Evolutionary conservation across 2,329 filamentous ascomycete species (phyloP), one percentile per base, ranked within the genome.

Genomic region (Colletotrichum chlorophyti): DNA sequence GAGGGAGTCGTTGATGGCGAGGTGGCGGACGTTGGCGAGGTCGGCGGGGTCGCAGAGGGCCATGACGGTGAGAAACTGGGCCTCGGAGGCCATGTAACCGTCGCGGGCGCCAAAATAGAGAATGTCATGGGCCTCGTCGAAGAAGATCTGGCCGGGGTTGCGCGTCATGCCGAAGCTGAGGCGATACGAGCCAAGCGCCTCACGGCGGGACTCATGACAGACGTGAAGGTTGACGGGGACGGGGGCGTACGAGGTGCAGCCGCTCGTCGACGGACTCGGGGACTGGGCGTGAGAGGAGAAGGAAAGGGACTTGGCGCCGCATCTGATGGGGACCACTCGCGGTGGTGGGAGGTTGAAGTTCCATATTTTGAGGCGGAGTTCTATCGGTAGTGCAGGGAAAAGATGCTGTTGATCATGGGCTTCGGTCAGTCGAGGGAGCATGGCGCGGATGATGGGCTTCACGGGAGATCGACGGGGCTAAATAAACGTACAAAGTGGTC

Each of bases 351-450:
- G 67, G 63, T 73, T 80, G 62, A 76, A 70, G 35, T 70, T 69
- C 80, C 80, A 82, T 45, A 82, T 79, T 53, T 73, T 76, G 21
- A 81, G 68, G 10, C 80, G 77, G 14, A 82, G 68, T 63, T 82
- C 80, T 11, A 73, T 64, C 2, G 80, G 80, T 1, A 82, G 76
- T 37, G 65, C 66, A 15, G 70, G 59, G 61, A 82, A 82, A 45
- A 70, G 64, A 41, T 68, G 72, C 80, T 82, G 61, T 19, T n/a
- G 19, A 63, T 42, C 19, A 34, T 38, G 38, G 46, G 11, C 24
- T 41, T 53, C 24, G 32, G 49, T 60, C 41, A 59, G 34, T 45
- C 42, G 35, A 45, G 17, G 3, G 50, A 17, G 21, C 40, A 34
- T 14, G 38, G 19, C 26, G 47, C 40, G 27, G 21, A n/a, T 4